These are phyloP conservation scores for Larix kaempferi DNA, from an alignment of 75 land plant species.

Conservation along the genomic window DNA sequence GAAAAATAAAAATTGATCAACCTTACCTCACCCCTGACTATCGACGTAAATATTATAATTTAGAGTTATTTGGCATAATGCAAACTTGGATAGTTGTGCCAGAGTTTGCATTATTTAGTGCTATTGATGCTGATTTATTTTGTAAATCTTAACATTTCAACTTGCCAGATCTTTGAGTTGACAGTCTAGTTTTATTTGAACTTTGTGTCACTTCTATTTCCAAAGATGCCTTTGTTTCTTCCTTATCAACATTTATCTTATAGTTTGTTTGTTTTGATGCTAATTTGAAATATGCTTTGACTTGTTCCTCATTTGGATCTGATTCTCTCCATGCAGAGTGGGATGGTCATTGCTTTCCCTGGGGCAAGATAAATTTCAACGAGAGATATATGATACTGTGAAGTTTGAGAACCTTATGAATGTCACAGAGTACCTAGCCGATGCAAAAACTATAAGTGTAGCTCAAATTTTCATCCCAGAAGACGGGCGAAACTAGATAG, in stretches of 20 bases:
- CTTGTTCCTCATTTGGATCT: neutral
- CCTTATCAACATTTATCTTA: neutral
- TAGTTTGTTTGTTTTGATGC: slow-evolving; percentile 38
- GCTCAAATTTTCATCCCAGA: slow-evolving; percentile 55
- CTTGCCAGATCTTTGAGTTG: neutral
- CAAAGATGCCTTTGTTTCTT: neutral
- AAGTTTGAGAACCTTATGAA: slow-evolving; percentile 47
- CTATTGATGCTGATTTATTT: neutral
- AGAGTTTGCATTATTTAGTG: neutral
- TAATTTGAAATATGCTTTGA: slow-evolving; percentile 38
- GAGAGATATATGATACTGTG: neutral
- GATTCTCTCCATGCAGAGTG: neutral
- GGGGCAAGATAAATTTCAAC: slow-evolving; percentile 7
- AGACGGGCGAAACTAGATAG: slow-evolving; percentile 46
- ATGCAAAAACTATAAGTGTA: slow-evolving; percentile 66
- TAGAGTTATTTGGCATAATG: neutral
- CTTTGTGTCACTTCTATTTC: neutral
- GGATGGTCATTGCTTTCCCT: slow-evolving; percentile 6
- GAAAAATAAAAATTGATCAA: too few species aligned
- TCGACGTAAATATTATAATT: neutral
- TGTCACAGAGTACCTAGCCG: slow-evolving; percentile 55
- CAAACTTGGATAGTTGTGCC: neutral
- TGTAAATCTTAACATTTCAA: neutral
- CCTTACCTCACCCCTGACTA: too few species aligned
- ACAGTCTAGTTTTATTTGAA: too few species aligned